phyloP scores from a whole-genome alignment of 2,329 filamentous ascomycete species.

The Talaromyces sp. region DNA sequence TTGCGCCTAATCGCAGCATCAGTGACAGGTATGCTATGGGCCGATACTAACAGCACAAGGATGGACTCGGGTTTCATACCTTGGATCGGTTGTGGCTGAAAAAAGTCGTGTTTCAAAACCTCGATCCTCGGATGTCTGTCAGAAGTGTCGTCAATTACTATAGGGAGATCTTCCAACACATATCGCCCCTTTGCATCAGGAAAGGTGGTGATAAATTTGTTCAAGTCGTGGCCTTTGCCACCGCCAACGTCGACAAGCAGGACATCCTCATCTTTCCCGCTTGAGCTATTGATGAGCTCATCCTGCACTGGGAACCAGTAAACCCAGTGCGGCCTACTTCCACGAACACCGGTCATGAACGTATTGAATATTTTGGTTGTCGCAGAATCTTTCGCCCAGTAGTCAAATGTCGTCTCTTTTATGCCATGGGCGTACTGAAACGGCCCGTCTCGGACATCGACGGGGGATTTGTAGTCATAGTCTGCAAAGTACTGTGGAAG shows the following conservation, averaged over 20 bases:
- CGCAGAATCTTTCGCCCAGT: constrained; percentile 15
- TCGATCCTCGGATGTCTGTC: constrained; percentile 15
- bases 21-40: background rate
- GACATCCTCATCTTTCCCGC: constrained; percentile 10
- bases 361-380: constrained; percentile 19
- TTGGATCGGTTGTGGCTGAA: constrained; percentile 10
- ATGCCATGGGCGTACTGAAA: constrained; percentile 21
- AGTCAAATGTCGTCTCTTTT: constrained; percentile 16
- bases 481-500: constrained; percentile 10
- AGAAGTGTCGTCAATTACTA: constrained; percentile 29
- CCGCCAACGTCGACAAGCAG: constrained; percentile 26
- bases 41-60: background rate
- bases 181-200: constrained; percentile 38
- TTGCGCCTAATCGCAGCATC: constrained; percentile 1
- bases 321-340: constrained; percentile 17
- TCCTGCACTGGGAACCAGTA: constrained; percentile 22
- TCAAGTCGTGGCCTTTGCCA: constrained; percentile 23
- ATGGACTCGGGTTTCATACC: constrained; percentile 12
- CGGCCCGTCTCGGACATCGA: constrained; percentile 12
- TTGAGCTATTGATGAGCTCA: constrained; percentile 18
- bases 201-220: constrained; percentile 29
- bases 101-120: constrained; percentile 21
- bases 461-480: constrained; percentile 12
- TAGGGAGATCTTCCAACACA: constrained; percentile 47
- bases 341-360: constrained; percentile 21